Conservation (phyloP, 805 yeast genomes). For the Myxozyma vanderwaltii region DNA sequence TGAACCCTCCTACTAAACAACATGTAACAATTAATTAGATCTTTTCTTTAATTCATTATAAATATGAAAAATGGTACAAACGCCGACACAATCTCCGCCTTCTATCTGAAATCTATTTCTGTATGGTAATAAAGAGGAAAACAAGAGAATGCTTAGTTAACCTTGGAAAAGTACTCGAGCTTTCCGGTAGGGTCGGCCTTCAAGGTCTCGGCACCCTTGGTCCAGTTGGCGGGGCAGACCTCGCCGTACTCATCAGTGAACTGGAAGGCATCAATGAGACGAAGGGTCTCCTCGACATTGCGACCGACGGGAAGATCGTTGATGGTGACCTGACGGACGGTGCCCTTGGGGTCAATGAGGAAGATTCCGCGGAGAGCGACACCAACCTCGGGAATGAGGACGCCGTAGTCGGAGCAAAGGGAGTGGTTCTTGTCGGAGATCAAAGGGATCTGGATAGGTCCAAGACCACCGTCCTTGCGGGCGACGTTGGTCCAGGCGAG, state of each 20-base stretch:
- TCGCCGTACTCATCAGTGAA: slow-evolving; percentile 99
- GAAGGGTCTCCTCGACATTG: slow-evolving; percentile 95
- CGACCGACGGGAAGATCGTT: slow-evolving; percentile 99
- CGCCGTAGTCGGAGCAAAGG: slow-evolving; percentile 95
- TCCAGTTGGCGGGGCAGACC: slow-evolving; percentile 99
- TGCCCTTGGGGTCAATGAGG: slow-evolving; percentile 94
- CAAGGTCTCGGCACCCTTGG: slow-evolving; percentile 90
- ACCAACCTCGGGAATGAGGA: slow-evolving; percentile 93
- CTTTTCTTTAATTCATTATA: not conserved
- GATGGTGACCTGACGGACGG: slow-evolving; percentile 93
- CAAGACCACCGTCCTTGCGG: slow-evolving; percentile 98
- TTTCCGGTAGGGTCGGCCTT: slow-evolving; percentile 77
- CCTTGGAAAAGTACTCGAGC: slow-evolving; percentile 65
- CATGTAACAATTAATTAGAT: not conserved
- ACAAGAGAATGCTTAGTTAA: slow-evolving; percentile 19
- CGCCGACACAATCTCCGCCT: not conserved
- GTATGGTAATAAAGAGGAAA: too few species aligned
- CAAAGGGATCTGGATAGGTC: slow-evolving; percentile 91
- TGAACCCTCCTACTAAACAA: too few species aligned
- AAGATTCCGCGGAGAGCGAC: slow-evolving; percentile 97
- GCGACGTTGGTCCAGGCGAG: slow-evolving; percentile 98
- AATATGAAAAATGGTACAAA: slow-evolving; percentile 1
- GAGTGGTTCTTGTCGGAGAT: slow-evolving; percentile 96
- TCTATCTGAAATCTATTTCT: not conserved
- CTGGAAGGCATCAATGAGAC: slow-evolving; percentile 98